A percentile compares a stretch with the other conserved stretches of the same genome.
Evolutionary conservation across 352 stramenopile genomes (phyloP).

Genomic region (Phytopythium montanum): DNA sequence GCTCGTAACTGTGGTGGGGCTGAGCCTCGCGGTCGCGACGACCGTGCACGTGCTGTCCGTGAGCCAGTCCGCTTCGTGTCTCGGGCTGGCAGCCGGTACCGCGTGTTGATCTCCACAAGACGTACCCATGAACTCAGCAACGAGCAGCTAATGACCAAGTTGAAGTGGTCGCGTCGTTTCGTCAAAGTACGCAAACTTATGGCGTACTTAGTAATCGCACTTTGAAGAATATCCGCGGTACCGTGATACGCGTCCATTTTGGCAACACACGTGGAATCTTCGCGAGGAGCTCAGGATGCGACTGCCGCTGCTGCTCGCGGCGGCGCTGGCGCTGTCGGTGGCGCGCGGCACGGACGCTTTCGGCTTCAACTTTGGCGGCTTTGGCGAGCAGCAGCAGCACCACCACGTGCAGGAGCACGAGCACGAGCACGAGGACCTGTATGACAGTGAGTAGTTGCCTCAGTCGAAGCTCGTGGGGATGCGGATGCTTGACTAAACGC

Average conservation of each 20-base stretch:
- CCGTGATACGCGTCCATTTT: too few species aligned
- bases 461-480: too few species aligned
- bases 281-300: constrained; percentile 1
- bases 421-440: constrained; percentile 14
- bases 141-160: too few species aligned
- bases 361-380: constrained; percentile 9
- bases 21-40: constrained; percentile 21
- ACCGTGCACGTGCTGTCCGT: constrained; percentile 54
- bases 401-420: constrained; percentile 22
- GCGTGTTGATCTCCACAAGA: constrained; percentile 19
- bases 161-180: too few species aligned
- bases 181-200: too few species aligned
- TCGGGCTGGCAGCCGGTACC: constrained; percentile 38
- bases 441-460: constrained; percentile 1
- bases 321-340: constrained; percentile 11
- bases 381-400: constrained; percentile 11
- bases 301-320: constrained; percentile 15
- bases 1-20: constrained; percentile 18
- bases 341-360: constrained; percentile 8
- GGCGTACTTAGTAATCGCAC: too few species aligned
- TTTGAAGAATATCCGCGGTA: too few species aligned
- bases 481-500: neutral
- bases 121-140: too few species aligned
- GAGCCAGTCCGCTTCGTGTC: constrained; percentile 40
- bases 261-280: constrained; percentile 3